Conservation (phyloP, 805 yeast genomes). For the Peterozyma xylosa region DNA sequence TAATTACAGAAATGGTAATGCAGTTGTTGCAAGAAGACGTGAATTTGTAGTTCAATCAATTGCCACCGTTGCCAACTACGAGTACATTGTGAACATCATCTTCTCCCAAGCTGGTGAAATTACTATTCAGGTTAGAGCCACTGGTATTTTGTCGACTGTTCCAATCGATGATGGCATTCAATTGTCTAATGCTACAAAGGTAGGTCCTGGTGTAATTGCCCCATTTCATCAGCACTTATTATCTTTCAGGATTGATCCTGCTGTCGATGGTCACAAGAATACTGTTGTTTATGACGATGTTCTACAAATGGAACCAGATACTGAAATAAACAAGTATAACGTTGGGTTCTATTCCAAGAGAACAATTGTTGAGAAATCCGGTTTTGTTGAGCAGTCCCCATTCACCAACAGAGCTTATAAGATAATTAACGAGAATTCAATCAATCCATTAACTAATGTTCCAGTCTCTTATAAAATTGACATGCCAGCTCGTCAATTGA, state of each 20-base stretch:
- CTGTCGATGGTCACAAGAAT: conserved; percentile 75
- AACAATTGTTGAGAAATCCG: conserved; percentile 61
- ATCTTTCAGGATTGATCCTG: conserved; percentile 76
- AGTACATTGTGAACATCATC: conserved; percentile 64
- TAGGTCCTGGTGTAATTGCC: conserved; percentile 78
- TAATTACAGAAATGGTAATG: conserved; percentile 64
- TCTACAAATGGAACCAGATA: conserved; percentile 48
- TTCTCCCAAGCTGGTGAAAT: conserved; percentile 75
- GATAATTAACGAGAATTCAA: conserved; percentile 65
- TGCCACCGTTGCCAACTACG: conserved; percentile 82
- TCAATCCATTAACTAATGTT: conserved; percentile 60
- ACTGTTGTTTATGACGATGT: conserved; percentile 68
- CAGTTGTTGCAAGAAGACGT: conserved; percentile 71
- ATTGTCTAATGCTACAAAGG: conserved; percentile 61
- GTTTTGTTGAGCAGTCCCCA: conserved; percentile 67
- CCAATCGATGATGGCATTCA: conserved; percentile 68
- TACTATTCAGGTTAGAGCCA: conserved; percentile 74
- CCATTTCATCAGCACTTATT: conserved; percentile 80
- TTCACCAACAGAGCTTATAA: conserved; percentile 69
- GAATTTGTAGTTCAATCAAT: conserved; percentile 75
- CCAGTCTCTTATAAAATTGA: conserved; percentile 74
- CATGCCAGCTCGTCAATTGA: conserved; percentile 72
- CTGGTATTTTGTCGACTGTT: conserved; percentile 82
- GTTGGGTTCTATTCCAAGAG: conserved; percentile 65
- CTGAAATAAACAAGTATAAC: conserved; percentile 53